Evolutionary conservation across 2,329 filamentous ascomycete species (phyloP), one percentile per base, ranked within the genome.

Genomic region (Fusarium sp.): DNA sequence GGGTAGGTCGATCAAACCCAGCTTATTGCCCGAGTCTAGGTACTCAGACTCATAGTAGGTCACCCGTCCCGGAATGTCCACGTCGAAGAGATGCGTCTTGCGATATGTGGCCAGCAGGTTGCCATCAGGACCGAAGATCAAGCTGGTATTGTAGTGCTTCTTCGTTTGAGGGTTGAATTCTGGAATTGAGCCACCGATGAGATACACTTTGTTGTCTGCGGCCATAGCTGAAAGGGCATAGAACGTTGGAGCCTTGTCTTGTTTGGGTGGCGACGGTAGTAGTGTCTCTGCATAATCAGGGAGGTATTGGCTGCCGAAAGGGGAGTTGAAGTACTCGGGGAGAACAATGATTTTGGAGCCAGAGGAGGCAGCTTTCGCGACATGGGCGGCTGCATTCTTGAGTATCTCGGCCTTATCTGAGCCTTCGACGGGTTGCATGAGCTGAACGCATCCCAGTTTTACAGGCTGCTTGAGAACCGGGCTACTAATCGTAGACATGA

Each of bases 311-410:
- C 92, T 94, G 73, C 96, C 96, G 84, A 98, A 98, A 10, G 96
- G 96, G 34, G 94, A 97, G 87, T 98, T 98, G 90, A 98, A 98
- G 88, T 96, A 98, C 86, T 98, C 96, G 30, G 96, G 96, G 14
- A 98, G 90, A 25, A 98, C 94, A 73, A 98, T 92, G 64, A 98
- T 91, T 61, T 93, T 91, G 68, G 96, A 94, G 77, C 95, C 95
- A 11, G 85, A 85, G 32, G 86, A 83, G 25, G 94, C 92, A 2
- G 96, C 96, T 82, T 94, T 92, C 73, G 94, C 89, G 68, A 98
- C 95, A 81, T 96, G 95, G 58, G 88, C 86, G 67, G 93, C 92
- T 16, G 96, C 95, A 81, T 92, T 92, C 20, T 88, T 81, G 73
- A 98, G 93, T 84, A 98, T 98, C 73, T 89, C 88, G 14, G 91